Evolutionary conservation across 73 alveolate species (phyloP).

Genomic region (Paramecium octaurelia): DNA sequence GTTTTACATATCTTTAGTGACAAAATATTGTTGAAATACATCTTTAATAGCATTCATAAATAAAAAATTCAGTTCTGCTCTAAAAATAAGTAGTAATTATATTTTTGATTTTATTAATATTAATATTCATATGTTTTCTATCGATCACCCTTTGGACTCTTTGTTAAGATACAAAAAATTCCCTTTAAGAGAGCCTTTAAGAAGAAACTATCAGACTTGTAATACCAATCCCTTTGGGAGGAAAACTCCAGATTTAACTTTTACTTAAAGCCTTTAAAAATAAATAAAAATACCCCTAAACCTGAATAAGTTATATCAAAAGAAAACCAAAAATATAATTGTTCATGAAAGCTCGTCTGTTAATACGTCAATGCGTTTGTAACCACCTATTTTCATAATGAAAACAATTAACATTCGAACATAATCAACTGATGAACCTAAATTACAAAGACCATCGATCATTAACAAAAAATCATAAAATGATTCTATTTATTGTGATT

Average conservation of each 20-base stretch:
- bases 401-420: neutral
- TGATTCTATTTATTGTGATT: neutral
- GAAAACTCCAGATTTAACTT: neutral
- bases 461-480: neutral
- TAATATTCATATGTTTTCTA: neutral
- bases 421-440: neutral
- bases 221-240: neutral
- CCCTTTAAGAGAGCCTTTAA: conserved; percentile 22
- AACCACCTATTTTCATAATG: neutral
- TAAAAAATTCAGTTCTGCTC: neutral
- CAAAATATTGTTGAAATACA: neutral
- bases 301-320: neutral
- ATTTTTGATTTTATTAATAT: neutral
- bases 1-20: neutral
- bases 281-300: neutral
- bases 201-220: neutral
- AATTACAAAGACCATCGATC: neutral
- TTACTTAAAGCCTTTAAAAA: neutral
- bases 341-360: neutral
- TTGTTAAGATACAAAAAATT: neutral
- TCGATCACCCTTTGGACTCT: neutral
- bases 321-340: neutral
- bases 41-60: neutral
- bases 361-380: neutral
- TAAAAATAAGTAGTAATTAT: neutral